phyloP scores from a whole-genome alignment of 768 basidiomycete species.

The Podaxis rugospora region DNA sequence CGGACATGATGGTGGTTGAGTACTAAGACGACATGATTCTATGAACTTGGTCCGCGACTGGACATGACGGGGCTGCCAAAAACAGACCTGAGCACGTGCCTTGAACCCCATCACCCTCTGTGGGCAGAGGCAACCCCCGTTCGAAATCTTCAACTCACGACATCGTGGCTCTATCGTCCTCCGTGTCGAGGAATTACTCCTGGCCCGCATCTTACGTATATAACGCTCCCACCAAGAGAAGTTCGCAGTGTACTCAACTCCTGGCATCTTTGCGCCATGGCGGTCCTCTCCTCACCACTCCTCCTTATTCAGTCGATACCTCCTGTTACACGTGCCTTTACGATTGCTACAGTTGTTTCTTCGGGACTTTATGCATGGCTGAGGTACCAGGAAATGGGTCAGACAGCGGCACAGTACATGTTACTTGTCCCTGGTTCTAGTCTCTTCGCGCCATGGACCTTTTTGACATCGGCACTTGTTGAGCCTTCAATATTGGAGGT shows the following conservation, averaged over 20 bases:
- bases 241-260: neutral
- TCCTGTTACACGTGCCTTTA: slow-evolving; percentile 72
- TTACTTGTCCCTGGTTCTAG: slow-evolving; percentile 78
- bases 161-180: neutral
- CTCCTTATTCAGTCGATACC: slow-evolving; percentile 69
- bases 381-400: slow-evolving; percentile 43
- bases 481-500: slow-evolving; percentile 86
- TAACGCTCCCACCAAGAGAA: neutral
- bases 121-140: neutral
- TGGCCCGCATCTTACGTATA: neutral
- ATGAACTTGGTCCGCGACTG: neutral
- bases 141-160: slow-evolving; percentile 3
- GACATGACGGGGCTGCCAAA: neutral
- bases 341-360: slow-evolving; percentile 51
- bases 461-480: slow-evolving; percentile 84
- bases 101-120: neutral
- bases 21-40: slow-evolving; percentile 10
- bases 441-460: slow-evolving; percentile 88
- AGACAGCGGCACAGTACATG: slow-evolving; percentile 56
- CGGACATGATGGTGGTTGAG: slow-evolving; percentile 52
- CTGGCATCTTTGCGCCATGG: slow-evolving; percentile 43
- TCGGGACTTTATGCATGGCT: slow-evolving; percentile 65
- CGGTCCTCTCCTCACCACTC: slow-evolving; percentile 68
- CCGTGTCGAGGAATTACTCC: neutral
- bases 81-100: slow-evolving; percentile 21